Percentiles rank a stretch among this genome's conserved stretches.
Evolutionary conservation across 129 eudicot genomes (phyloP).

Genomic region (Chrysanthemum lavandulifolium): DNA sequence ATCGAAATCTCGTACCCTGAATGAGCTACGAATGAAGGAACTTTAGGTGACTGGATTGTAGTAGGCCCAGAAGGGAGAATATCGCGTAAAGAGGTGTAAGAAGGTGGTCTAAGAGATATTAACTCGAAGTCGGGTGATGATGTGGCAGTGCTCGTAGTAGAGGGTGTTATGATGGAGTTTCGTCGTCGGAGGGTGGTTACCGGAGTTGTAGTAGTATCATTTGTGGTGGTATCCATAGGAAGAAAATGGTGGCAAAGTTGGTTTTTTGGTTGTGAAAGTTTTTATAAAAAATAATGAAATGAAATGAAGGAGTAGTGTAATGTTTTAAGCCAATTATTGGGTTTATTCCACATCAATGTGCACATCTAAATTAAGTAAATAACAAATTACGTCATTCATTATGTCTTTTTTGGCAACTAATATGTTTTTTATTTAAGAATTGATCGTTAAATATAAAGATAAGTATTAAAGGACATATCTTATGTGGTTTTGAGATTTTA

Average conservation of each 20-base stretch:
- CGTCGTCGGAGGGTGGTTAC: slow-evolving; percentile 46
- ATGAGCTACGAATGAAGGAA: slow-evolving; percentile 27
- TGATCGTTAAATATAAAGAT: not conserved
- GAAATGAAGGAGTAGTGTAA: not conserved
- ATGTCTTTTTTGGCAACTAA: not conserved
- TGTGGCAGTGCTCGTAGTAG: slow-evolving; percentile 19
- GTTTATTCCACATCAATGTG: not conserved
- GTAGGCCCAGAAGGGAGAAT: slow-evolving; percentile 38
- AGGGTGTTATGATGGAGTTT: slow-evolving; percentile 35
- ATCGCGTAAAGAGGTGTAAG: slow-evolving; percentile 81
- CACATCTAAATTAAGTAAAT: not conserved
- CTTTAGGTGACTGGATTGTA: slow-evolving; percentile 36
- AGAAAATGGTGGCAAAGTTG: slow-evolving; percentile 24
- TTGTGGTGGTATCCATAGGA: slow-evolving; percentile 22
- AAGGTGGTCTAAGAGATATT: slow-evolving; percentile 38
- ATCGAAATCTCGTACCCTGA: slow-evolving; percentile 60
- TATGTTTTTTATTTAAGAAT: not conserved
- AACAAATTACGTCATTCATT: not conserved
- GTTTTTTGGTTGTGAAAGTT: slow-evolving; percentile 11
- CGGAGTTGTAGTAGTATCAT: slow-evolving; percentile 11
- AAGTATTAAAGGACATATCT: no score
- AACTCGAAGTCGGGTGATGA: slow-evolving; percentile 44
- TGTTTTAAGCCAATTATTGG: slow-evolving; percentile 11
- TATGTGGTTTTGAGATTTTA: no score
- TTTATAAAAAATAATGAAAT: not conserved